Percentiles rank a stretch among this genome's conserved stretches.
phyloP scores from a whole-genome alignment of 192 early-diverging fungal species.

The Backusella luteola region DNA sequence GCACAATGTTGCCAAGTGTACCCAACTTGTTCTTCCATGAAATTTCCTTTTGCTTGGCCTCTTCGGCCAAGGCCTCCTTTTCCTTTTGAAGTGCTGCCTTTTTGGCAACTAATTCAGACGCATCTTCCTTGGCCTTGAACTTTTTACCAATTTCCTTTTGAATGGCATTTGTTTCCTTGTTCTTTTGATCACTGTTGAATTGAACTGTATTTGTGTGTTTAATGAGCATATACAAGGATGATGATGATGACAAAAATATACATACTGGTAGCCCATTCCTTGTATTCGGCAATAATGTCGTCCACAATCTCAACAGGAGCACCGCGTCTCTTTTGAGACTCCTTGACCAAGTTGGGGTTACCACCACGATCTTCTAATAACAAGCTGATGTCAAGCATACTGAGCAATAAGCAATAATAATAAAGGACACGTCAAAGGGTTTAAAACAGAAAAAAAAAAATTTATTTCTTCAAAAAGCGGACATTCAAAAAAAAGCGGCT shows the following conservation, averaged over 20 bases:
- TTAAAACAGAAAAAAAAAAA: neutral
- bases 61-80: constrained; percentile 64
- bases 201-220: constrained; percentile 51
- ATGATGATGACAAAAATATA: neutral
- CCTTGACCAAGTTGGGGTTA: constrained; percentile 87
- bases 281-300: constrained; percentile 86
- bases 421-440: neutral
- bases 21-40: constrained; percentile 60
- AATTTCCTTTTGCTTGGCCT: constrained; percentile 77
- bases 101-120: constrained; percentile 64
- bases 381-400: constrained; percentile 93
- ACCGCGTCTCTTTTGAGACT: constrained; percentile 91
- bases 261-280: constrained; percentile 86
- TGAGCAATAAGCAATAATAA: neutral
- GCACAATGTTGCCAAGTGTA: constrained; percentile 92
- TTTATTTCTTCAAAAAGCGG: neutral
- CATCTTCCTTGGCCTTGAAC: constrained; percentile 91
- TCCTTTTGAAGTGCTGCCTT: constrained; percentile 75
- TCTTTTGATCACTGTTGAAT: constrained; percentile 84
- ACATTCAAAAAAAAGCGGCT: neutral
- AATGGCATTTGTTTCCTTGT: constrained; percentile 88
- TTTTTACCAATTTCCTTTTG: constrained; percentile 89
- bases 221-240: neutral
- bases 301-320: constrained; percentile 85
- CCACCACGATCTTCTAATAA: constrained; percentile 90